These are phyloP conservation scores for Tulasnella sp. DNA, from an alignment of 768 basidiomycete species.

Conservation along the genomic window DNA sequence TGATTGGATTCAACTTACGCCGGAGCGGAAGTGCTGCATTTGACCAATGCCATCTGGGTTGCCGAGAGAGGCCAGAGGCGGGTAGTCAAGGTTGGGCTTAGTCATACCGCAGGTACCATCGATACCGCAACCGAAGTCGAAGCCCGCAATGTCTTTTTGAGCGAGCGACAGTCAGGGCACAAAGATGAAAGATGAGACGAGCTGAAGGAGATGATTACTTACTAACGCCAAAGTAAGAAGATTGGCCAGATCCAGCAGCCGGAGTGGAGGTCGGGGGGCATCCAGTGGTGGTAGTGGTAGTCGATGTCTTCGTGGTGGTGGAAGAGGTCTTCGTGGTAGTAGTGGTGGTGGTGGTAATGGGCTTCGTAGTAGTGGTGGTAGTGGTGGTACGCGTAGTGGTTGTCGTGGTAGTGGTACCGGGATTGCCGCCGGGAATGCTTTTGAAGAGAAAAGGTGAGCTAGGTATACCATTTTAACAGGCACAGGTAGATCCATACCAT, in stretches of 20 bases:
- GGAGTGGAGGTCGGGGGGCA: slow-evolving; percentile 6
- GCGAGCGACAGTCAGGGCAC: background rate
- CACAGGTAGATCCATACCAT: background rate
- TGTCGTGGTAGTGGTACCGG: slow-evolving; percentile 15
- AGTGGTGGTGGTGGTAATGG: slow-evolving; percentile 1
- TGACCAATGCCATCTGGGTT: slow-evolving; percentile 42
- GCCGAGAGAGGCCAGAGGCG: slow-evolving; percentile 29
- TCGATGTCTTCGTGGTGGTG: background rate
- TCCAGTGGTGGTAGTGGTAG: background rate
- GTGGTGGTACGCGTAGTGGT: background rate
- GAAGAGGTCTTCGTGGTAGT: background rate
- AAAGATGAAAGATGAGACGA: background rate
- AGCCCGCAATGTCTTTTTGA: slow-evolving; percentile 4
- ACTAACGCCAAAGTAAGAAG: slow-evolving; percentile 30
- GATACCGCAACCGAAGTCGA: slow-evolving; percentile 9
- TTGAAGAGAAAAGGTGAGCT: background rate
- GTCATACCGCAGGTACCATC: slow-evolving; percentile 33
- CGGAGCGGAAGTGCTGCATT: slow-evolving; percentile 46
- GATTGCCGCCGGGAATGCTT: background rate
- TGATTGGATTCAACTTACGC: slow-evolving; percentile 30
- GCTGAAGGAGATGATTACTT: background rate
- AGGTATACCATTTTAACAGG: background rate
- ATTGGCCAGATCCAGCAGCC: slow-evolving; percentile 19
- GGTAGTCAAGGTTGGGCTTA: slow-evolving; percentile 18
- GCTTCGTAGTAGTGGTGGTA: background rate